Base-by-base conservation (phyloP, 1,284 basidiomycete genomes). In the Omphalotus olearius region DNA sequence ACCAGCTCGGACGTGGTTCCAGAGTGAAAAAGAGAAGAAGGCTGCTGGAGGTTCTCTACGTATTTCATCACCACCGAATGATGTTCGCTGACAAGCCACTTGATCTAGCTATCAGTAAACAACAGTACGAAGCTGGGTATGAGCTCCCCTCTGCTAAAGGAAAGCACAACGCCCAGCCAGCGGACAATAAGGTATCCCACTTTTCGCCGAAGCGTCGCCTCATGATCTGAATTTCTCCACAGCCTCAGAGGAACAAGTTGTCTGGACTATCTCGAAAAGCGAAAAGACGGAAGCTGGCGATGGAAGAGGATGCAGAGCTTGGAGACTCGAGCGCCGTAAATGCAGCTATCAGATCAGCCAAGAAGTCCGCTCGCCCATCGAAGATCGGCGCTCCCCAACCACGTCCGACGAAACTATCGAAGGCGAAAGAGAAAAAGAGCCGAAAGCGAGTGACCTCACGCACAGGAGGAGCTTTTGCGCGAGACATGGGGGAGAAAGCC, bases 1-100 rank as follows among this genome's bases (percentile, higher is more conserved):
- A 46, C 97, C 97, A 6, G 93, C 93, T 23, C 77, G 96, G 57
- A 98, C 95, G 11, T 99, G 97, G 97, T 99, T 99, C 81, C 96
- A 98, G 70, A 84, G 79, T 20, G 78, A 80, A 55, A 88, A 88
- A 66, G 93, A 98, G 60, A 98, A 92, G 69, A 72, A 78, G 52
- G 80, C 79, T 49, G 78, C 93, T 1, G 83, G 88, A 80, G 85
- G 93, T 94, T 23, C 54, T 17, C 18, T 6, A 40, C 47, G 57
- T 17, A 57, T 37, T n/a, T 11, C 25, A n/a, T 53, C 7, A 40
- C 14, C 23, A 38, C 26, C 23, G 35, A 30, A 20, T 14, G 30
- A 16, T 30, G 14, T 16, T 25, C 37, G 40, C 38, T 47, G 20
- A 41, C 39, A 30, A n/a, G 23, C 39, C 53, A 45, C 47, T 45